These are phyloP conservation scores for Leccinum cinnamomeum DNA, from an alignment of 1,284 basidiomycete species.

Conservation along the genomic window DNA sequence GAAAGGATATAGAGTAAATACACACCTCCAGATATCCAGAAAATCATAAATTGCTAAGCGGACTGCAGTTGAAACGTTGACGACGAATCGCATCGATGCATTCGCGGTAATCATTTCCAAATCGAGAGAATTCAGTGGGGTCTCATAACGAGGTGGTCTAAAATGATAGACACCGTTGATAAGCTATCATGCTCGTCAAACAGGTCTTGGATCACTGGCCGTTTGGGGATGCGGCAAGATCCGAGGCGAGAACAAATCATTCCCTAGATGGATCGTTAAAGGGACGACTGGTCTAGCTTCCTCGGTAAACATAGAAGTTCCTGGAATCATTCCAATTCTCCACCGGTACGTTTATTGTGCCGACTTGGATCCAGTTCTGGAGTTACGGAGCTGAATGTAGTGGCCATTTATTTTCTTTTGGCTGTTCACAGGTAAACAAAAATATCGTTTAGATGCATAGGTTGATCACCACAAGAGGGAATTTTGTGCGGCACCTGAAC, in stretches of 20 bases:
- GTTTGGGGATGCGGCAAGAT: too few relatives aligned
- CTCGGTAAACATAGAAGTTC: too few relatives aligned
- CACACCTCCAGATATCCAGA: background rate
- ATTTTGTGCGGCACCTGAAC: background rate
- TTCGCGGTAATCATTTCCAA: background rate
- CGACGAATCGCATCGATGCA: background rate
- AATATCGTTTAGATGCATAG: background rate
- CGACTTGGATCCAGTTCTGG: background rate
- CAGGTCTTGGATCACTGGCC: too few relatives aligned
- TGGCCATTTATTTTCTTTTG: background rate
- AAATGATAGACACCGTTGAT: background rate
- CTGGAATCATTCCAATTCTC: background rate
- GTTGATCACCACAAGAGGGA: background rate
- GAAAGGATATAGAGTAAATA: background rate
- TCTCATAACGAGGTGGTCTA: background rate
- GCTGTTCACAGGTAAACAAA: background rate
- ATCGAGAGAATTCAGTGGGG: background rate
- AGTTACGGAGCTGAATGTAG: too few relatives aligned
- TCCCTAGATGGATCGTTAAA: background rate
- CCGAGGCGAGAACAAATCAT: too few relatives aligned
- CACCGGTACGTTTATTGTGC: background rate
- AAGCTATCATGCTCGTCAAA: background rate
- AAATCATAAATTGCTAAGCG: background rate
- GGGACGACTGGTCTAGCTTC: too few relatives aligned
- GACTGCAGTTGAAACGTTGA: background rate